A percentile compares a stretch with the other conserved stretches of the same genome.
phyloP scores from a whole-genome alignment of 352 stramenopile genomes.

The Salisapilia sapeloensis region DNA sequence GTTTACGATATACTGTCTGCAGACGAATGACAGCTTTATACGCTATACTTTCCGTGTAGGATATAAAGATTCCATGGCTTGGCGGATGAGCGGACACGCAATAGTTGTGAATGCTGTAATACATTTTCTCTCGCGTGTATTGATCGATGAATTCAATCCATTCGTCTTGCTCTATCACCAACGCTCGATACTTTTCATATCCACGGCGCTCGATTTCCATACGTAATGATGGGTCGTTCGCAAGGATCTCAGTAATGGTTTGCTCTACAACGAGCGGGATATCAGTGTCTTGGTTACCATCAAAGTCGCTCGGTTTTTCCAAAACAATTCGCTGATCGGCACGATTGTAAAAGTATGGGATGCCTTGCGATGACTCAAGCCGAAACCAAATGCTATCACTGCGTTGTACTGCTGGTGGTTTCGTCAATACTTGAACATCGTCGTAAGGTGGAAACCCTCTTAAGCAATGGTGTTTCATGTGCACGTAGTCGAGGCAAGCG shows the following conservation, averaged over 20 bases:
- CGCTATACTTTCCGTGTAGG: slow-evolving; percentile 23
- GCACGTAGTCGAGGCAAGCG: slow-evolving; percentile 26
- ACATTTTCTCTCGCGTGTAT: slow-evolving; percentile 22
- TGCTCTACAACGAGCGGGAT: slow-evolving; percentile 27
- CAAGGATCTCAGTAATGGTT: slow-evolving; percentile 23
- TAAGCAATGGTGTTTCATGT: slow-evolving; percentile 35
- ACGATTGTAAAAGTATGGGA: slow-evolving; percentile 52
- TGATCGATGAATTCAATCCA: slow-evolving; percentile 47
- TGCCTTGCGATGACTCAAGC: slow-evolving; percentile 16
- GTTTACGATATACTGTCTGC: slow-evolving; percentile 34
- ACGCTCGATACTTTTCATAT: slow-evolving; percentile 14
- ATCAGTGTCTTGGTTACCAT: slow-evolving; percentile 20
- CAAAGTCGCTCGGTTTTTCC: slow-evolving; percentile 27
- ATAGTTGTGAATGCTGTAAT: slow-evolving; percentile 49
- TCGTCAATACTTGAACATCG: slow-evolving; percentile 21
- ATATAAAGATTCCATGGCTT: slow-evolving; percentile 24
- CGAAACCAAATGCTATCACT: slow-evolving; percentile 50
- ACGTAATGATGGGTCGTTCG: slow-evolving; percentile 14
- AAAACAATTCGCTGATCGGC: slow-evolving; percentile 22
- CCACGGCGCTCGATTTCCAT: slow-evolving; percentile 34
- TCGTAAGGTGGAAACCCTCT: slow-evolving; percentile 16
- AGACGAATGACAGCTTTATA: slow-evolving; percentile 34
- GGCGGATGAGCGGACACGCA: slow-evolving; percentile 17
- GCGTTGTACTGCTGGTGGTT: slow-evolving; percentile 22
- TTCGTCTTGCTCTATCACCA: slow-evolving; percentile 36